Base-by-base conservation (phyloP, 345 rosid genomes). In the Anacardium occidentale region DNA sequence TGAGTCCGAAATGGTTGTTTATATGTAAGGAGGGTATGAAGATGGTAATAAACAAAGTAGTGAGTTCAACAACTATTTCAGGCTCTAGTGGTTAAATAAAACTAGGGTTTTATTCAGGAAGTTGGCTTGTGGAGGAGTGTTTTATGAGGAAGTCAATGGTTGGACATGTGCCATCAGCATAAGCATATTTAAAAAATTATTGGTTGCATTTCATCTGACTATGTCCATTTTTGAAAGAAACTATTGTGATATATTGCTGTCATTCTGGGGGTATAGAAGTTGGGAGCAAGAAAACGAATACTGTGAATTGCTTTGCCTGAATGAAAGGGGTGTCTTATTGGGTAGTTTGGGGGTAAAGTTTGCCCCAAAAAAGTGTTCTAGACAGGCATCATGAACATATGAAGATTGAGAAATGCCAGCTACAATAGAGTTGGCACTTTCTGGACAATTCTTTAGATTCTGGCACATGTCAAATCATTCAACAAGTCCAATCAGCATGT, bases 371-470 rank as follows among this genome's bases (percentile, higher is more conserved):
- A 22, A 29, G 14, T 21, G 6, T 54, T 69, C 18, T 13, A 44
- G 45, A 34, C 15, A 37, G 40, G 54, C 52, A 56, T 37, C 60
- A 8, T 10, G 40, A 42, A 61, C 51, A 42, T 40, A 69, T 22
- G 62, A 14, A 55, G 17, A 24, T 25, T 24, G 32, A 37, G 55
- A 12, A 7, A 18, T 6, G 72, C 44, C 65, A 45, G 65, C 55
- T 18, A 34, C 18, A 7, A 25, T 58, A 29, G 18, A 47, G 73
- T n/a, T 47, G n/a, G 20, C 55, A 70, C 3, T 59, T 53, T 47
- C 65, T 58, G 42, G 13, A 24, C 64, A 26, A 26, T 57, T 24
- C 25, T 56, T 58, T 26, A 11, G 65, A 70, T 70, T 58, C 37
- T 34, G 22, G 56, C n/a, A 26, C 24, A 57, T 15, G 53, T 58